These are phyloP conservation scores for Physocladia obscura DNA, from an alignment of 192 early-diverging fungal species.

Conservation along the genomic window DNA sequence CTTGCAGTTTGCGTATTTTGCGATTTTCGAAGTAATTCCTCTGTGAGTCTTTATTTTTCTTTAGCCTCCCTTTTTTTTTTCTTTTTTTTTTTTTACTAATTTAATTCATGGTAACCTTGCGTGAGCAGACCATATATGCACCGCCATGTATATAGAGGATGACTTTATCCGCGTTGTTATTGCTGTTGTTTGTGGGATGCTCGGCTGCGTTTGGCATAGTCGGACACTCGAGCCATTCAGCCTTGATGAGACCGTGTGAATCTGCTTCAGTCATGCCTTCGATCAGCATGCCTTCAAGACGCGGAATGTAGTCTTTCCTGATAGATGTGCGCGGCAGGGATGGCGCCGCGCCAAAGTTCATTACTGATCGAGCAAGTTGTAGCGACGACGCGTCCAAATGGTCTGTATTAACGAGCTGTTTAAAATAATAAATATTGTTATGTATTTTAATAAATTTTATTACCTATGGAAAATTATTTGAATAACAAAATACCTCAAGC, in stretches of 20 bases:
- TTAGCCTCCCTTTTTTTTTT: background rate
- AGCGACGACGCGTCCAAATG: background rate
- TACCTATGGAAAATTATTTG: too few relatives aligned
- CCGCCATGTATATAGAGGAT: slow-evolving; percentile 36
- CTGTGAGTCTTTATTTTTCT: slow-evolving; percentile 31
- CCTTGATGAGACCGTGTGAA: slow-evolving; percentile 9
- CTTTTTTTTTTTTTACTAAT: background rate
- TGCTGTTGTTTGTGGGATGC: background rate
- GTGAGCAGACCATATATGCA: slow-evolving; percentile 16
- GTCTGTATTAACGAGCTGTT: background rate
- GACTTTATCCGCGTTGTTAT: background rate
- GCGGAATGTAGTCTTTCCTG: slow-evolving; percentile 8
- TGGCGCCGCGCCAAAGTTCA: background rate
- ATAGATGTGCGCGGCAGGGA: background rate
- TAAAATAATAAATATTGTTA: background rate
- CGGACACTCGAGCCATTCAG: slow-evolving; percentile 29
- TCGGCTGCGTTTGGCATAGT: background rate
- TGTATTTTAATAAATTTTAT: too few relatives aligned
- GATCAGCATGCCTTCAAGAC: background rate
- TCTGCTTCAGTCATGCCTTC: slow-evolving; percentile 17
- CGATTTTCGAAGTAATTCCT: slow-evolving; percentile 37
- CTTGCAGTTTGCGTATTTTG: slow-evolving; percentile 46
- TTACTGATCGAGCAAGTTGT: background rate
- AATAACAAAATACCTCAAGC: too few relatives aligned
- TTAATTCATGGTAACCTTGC: background rate